Base-by-base conservation (phyloP, 371 early-diverging fungal genomes). In the Zancudomyces culisetae region DNA sequence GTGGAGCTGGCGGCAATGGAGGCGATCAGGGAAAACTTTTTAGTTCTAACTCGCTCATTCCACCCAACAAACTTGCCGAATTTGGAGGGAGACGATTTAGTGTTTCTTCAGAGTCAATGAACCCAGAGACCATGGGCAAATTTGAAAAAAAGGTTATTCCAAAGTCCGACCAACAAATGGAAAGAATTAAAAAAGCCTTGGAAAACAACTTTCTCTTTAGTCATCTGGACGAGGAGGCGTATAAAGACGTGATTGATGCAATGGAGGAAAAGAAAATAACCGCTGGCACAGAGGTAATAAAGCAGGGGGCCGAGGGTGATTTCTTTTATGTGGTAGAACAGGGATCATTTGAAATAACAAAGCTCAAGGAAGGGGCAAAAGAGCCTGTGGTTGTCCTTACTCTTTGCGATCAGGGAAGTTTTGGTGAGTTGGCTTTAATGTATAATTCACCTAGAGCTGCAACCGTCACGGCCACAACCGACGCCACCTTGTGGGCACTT, bases 341-440 rank as follows among this genome's bases (percentile, higher is more conserved):
- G 27, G 99, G 99, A 45, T 76, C 81, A 22, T 81, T 98, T 66
- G 96, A 95, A 58, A 87, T 95, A 41, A 83, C 79, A 66, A 86
- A 93, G 67, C 61, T 72, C 47, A 76, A 77, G 57, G 66, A 68
- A 26, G 68, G 61, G 6, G 81, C 54, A 57, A 76, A 30, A 51
- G 53, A 46, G 62, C 80, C 68, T 61, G 54, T 53, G 42, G 82
- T 82, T 60, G 92, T 93, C 10, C 73, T 74, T 45, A 76, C 77
- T 28, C 87, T 86, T 59, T 79, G 72, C 23, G 74, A 86, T 27
- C 83, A 87, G 52, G 91, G 88, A 29, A 80, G 81, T 60, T 94
- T 98, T 78, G 98, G 97, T 56, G 96, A 98, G 70, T 72, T 98
- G 50, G 96, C 97, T 23, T 76, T 98, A 27, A 93, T 98, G 85